Evolutionary conservation across 768 basidiomycete genomes (phyloP), one percentile per base, ranked within the genome.

Genomic region (Ramaria rubella): DNA sequence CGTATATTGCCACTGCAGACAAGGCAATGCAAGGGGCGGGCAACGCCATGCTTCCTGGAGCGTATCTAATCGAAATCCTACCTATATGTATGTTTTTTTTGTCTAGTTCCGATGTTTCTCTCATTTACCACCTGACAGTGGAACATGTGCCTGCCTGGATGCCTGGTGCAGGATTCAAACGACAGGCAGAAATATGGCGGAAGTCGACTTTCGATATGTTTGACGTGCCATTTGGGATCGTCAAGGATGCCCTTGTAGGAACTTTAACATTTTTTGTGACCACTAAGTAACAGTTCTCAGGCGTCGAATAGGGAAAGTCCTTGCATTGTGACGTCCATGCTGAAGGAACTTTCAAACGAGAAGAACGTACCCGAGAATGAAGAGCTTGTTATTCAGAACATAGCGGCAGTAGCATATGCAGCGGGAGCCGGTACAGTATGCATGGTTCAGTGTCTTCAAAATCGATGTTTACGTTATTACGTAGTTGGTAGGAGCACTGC

Each of bases 91-190:
- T 15, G 52, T n/a, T n/a, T n/a, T n/a, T n/a, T 27, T 9, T 26
- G 5, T 21, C 14, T 19, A 3, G 14, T 34, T 40, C 11, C 14
- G 7, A 26, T 7, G 21, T 6, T 14, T 12, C n/a, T 38, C 1
- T 30, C 21, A 14, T 30, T 1, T 11, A 6, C 0, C 8, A 7
- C 21, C 29, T n/a, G 17, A 8, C 53, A 62, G 61, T 61, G 62
- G 76, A 75, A 63, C 65, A 79, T 61, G 64, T 88, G 26, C 88
- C 88, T 0, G 63, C 65, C 40, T 88, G 85, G 83, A 70, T 80
- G 44, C 88, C 88, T 21, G 86, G 86, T 12, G 76, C 81, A 5
- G 77, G 77, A 1, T 91, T 89, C 71, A 79, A 81, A 65, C 68
- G 70, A 19, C 83, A 83, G 58, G 85, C 86, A 0, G 68, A 57